Conservation (phyloP, 2,329 filamentous ascomycete genomes). For the Neonectria neomacrospora region DNA sequence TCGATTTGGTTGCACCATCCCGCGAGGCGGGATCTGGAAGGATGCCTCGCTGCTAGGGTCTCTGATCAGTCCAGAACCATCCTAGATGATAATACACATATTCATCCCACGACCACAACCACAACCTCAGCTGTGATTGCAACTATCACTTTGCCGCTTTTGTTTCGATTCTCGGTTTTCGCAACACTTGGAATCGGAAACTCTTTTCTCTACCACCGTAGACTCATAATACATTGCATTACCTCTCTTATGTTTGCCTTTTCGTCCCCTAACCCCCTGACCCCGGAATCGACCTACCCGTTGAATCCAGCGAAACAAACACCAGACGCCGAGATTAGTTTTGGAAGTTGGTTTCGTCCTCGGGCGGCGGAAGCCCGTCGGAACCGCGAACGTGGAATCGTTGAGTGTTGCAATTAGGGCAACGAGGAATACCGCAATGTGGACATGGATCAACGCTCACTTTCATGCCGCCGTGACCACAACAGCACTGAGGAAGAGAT, state of each 20-base stretch:
- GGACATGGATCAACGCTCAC: constrained; percentile 33
- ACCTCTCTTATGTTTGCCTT: no score
- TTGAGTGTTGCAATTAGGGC: constrained; percentile 33
- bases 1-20: not conserved
- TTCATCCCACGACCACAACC: not conserved
- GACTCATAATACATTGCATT: not conserved
- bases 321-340: constrained; percentile 1
- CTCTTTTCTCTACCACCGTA: not conserved
- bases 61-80: constrained; percentile 10
- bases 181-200: not conserved
- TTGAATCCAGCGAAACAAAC: constrained; percentile 9
- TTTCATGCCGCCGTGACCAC: constrained; percentile 37
- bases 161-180: no score
- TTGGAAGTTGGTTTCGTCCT: constrained; percentile 5
- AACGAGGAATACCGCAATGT: constrained; percentile 23
- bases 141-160: no score
- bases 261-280: no score
- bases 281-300: not conserved
- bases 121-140: no score
- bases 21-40: not conserved
- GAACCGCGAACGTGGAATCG: constrained; percentile 18
- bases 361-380: not conserved
- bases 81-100: not conserved
- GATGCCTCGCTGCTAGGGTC: no score
- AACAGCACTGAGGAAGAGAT: constrained; percentile 23